Percentiles rank a stretch among this genome's conserved stretches.
These are phyloP conservation scores for Coleophoma eucalyptorum DNA, from an alignment of 2,329 filamentous ascomycete genomes.

Conservation along the genomic window DNA sequence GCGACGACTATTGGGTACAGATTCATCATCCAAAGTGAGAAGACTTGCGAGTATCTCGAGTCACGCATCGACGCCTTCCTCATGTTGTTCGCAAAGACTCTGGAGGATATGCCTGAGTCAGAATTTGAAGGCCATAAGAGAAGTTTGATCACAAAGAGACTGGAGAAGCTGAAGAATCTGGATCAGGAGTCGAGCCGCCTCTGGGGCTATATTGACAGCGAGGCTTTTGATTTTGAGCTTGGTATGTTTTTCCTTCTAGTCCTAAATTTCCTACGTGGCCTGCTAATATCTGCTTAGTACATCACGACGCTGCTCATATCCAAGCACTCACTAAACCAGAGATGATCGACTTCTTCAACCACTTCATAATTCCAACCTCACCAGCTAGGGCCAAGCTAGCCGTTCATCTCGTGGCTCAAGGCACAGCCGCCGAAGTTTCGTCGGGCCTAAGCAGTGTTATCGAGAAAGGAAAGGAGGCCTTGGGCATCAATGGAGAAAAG, in stretches of 20 bases:
- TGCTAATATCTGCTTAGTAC: slow-evolving; percentile 13
- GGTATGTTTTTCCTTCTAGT: slow-evolving; percentile 49
- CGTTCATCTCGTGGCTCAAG: slow-evolving; percentile 76
- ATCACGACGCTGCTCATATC: slow-evolving; percentile 70
- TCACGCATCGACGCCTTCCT: slow-evolving; percentile 85
- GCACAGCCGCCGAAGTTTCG: slow-evolving; percentile 39
- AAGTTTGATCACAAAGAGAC: slow-evolving; percentile 78
- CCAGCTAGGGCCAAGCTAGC: slow-evolving; percentile 74
- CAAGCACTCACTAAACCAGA: slow-evolving; percentile 73
- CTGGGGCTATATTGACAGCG: slow-evolving; percentile 80
- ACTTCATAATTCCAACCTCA: slow-evolving; percentile 73
- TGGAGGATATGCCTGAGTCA: slow-evolving; percentile 73
- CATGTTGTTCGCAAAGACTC: slow-evolving; percentile 55
- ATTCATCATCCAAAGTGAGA: slow-evolving; percentile 91
- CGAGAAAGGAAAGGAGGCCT: slow-evolving; percentile 32
- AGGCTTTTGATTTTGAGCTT: slow-evolving; percentile 86
- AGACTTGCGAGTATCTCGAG: slow-evolving; percentile 78
- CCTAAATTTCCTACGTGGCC: neutral
- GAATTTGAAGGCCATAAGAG: slow-evolving; percentile 91
- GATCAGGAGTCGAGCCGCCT: slow-evolving; percentile 78
- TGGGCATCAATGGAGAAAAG: slow-evolving; percentile 23
- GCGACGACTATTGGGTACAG: slow-evolving; percentile 81
- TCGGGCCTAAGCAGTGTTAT: slow-evolving; percentile 28
- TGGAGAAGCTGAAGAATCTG: slow-evolving; percentile 92
- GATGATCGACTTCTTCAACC: slow-evolving; percentile 73